Percentiles rank a stretch among this genome's conserved stretches.
These are phyloP conservation scores for Xerocomellus amylosporus DNA, from an alignment of 768 basidiomycete genomes.

Conservation along the genomic window DNA sequence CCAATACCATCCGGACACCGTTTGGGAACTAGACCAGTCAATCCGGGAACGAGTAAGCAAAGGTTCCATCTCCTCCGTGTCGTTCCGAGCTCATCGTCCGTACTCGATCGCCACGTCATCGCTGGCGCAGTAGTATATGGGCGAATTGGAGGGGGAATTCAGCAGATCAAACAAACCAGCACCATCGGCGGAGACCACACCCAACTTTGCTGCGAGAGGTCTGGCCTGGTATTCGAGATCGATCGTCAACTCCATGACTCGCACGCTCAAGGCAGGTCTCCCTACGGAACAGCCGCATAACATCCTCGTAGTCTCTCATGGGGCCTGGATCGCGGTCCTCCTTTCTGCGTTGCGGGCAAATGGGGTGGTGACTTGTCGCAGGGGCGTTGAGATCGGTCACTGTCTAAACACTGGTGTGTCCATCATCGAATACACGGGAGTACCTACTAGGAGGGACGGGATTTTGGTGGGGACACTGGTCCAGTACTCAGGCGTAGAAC, in stretches of 20 bases:
- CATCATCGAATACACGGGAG: constrained; percentile 50
- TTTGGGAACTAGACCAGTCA: constrained; percentile 42
- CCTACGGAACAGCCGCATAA: constrained; percentile 31
- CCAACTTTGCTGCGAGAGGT: constrained; percentile 48
- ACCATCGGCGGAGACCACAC: constrained; percentile 25
- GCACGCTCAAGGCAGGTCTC: constrained; percentile 15
- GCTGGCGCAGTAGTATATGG: constrained; percentile 48
- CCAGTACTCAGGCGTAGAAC: constrained; percentile 53
- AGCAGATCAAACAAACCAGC: constrained; percentile 13
- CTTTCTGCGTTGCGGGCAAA: constrained; percentile 46
- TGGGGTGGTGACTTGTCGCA: constrained; percentile 36
- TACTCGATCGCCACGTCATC: background rate
- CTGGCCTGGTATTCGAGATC: constrained; percentile 59
- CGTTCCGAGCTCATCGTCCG: background rate
- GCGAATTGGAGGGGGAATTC: constrained; percentile 54
- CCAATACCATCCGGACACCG: constrained; percentile 46
- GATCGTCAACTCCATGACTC: constrained; percentile 35
- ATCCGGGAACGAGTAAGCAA: constrained; percentile 64
- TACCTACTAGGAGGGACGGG: constrained; percentile 15
- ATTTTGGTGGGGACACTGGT: constrained; percentile 39
- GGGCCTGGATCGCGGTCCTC: constrained; percentile 57
- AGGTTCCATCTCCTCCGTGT: background rate
- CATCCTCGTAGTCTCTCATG: constrained; percentile 65
- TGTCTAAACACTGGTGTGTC: constrained; percentile 42
- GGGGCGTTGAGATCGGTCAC: constrained; percentile 27